Percentiles rank a stretch among this genome's conserved stretches.
Conservation (phyloP, 164 flowering plant species). For the Liquidambar formosana region DNA sequence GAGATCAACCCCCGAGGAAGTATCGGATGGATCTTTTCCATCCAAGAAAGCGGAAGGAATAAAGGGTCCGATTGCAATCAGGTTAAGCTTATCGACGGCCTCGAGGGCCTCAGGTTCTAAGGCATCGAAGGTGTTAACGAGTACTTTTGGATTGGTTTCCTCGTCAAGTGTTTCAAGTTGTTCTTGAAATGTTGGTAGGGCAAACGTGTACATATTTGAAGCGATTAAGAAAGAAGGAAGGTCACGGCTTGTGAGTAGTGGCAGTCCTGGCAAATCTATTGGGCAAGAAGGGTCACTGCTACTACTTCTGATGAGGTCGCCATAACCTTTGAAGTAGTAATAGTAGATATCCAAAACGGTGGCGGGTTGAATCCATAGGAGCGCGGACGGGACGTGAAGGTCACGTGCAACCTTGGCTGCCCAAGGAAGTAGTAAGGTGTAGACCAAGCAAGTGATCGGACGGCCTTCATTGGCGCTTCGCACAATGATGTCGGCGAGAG, state of each 20-base stretch:
- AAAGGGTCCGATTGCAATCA: too few species aligned
- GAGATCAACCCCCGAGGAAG: too few species aligned
- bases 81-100: too few species aligned
- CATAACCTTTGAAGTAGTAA: slow-evolving; percentile 24
- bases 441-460: neutral
- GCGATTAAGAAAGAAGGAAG: slow-evolving; percentile 19
- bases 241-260: slow-evolving; percentile 15
- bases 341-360: slow-evolving; percentile 23
- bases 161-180: too few species aligned
- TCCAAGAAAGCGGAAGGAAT: too few species aligned
- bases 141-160: too few species aligned
- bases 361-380: slow-evolving; percentile 29
- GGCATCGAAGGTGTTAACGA: neutral
- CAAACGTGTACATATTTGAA: neutral
- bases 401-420: slow-evolving; percentile 11
- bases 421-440: neutral
- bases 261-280: slow-evolving; percentile 22
- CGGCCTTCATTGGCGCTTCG: neutral
- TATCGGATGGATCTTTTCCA: too few species aligned
- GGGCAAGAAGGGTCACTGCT: neutral
- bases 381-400: slow-evolving; percentile 13
- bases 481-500: neutral
- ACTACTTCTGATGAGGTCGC: neutral
- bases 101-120: too few species aligned
- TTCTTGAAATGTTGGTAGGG: too few species aligned